Base-by-base conservation (phyloP, 176 grass and related monocot species). In the Ensete ventricosum region DNA sequence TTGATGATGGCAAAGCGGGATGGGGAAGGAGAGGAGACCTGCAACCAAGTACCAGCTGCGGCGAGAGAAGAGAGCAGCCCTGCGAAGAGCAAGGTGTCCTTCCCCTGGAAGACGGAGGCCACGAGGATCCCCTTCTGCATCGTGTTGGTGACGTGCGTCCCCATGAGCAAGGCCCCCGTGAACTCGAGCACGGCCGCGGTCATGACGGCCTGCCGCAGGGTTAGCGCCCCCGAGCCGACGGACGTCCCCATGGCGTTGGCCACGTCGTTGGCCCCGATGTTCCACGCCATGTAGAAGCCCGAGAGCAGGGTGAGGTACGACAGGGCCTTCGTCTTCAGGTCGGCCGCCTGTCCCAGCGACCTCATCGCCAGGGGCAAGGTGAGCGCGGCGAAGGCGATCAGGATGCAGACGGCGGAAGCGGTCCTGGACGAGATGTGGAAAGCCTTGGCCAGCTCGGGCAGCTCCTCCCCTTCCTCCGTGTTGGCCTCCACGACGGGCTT, bases 241-340 rank as follows among this genome's bases (percentile, higher is more conserved):
- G 95, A 99, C 9, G 95, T 99, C 26, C 95, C 95, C 95, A 99
- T 99, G 81, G 95, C 95, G 79, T 99, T 99, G 1, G 95, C 95
- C 23, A 99, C 95, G 74, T 99, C 95, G 76, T 99, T 99, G 1
- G 95, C 95, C 5, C 95, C 95, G 54, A 99, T 99, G 52, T 99
- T 99, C 86, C 95, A 99, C 51, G 95, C 95, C 90, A 99, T 99
- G 72, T 99, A 99, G 83, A 99, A 99, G 68, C 95, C 95, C 53
- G 67, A 83, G 10, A 99, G 57, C 10, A 99, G 65, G 1, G 90
- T 99, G 14, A 94, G 50, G 50, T 99, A 94, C 16, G 90, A 80
- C 52, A 99, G 52, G 12, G 58, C 84, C 62, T 85, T 89, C 78
- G 73, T 85, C 79, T 91, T 99, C 27, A 53, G 29, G 4, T 83